A percentile compares a stretch with the other conserved stretches of the same genome.
Conservation (phyloP, 2,329 filamentous ascomycete genomes). For the Escovopsis sp. region DNA sequence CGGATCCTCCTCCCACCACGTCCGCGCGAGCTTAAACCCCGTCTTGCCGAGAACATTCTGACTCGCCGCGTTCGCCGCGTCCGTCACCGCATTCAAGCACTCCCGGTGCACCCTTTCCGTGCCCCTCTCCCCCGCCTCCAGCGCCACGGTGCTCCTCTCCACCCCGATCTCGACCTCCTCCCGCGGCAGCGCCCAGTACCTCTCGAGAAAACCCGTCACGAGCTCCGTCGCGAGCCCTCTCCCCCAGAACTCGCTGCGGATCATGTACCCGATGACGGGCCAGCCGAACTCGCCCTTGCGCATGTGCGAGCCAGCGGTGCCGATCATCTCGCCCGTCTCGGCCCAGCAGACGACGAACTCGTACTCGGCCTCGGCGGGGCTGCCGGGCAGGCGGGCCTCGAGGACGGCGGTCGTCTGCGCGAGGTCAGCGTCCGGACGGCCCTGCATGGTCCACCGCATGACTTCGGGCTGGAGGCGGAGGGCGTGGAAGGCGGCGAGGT, state of each 20-base stretch:
- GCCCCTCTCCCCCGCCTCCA: slow-evolving; percentile 2
- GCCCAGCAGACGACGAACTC: slow-evolving; percentile 37
- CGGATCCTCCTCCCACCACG: slow-evolving; percentile 18
- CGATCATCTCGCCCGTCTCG: slow-evolving; percentile 34
- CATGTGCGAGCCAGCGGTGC: slow-evolving; percentile 30
- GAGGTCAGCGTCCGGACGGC: slow-evolving; percentile 26
- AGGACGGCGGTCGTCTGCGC: slow-evolving; percentile 28
- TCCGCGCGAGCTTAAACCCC: slow-evolving; percentile 34
- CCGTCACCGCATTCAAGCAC: slow-evolving; percentile 30
- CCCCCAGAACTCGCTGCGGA: slow-evolving; percentile 37
- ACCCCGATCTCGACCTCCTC: slow-evolving; percentile 28
- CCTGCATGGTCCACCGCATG: slow-evolving; percentile 41
- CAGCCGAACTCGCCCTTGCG: slow-evolving; percentile 27
- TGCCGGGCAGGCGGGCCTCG: slow-evolving; percentile 20
- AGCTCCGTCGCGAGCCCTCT: slow-evolving; percentile 43
- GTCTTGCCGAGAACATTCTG: slow-evolving; percentile 39
- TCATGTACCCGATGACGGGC: slow-evolving; percentile 45
- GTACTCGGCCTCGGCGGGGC: slow-evolving; percentile 36
- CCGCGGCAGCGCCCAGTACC: slow-evolving; percentile 35
- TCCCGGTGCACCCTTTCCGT: slow-evolving; percentile 13
- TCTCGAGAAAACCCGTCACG: slow-evolving; percentile 26
- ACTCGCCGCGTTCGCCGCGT: slow-evolving; percentile 34
- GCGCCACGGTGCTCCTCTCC: slow-evolving; percentile 19
- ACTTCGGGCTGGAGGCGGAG: slow-evolving; percentile 44
- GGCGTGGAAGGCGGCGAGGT: slow-evolving; percentile 32